phyloP scores from a whole-genome alignment of 208 protist species.

The Leishmania major region DNA sequence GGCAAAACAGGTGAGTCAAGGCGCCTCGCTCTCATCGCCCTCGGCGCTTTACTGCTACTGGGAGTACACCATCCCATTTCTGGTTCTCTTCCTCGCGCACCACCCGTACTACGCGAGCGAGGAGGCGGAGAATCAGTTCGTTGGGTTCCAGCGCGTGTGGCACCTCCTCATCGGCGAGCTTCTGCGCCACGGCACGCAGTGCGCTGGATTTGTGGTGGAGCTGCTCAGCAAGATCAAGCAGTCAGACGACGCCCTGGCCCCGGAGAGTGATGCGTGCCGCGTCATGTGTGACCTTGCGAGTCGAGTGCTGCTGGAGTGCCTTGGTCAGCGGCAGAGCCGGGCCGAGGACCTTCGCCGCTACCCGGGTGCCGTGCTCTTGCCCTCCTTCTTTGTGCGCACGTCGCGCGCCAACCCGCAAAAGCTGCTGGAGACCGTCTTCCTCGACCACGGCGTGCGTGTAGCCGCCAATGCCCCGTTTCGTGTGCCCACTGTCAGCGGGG shows the following conservation, averaged over 20 bases:
- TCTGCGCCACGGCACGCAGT: conserved; percentile 69
- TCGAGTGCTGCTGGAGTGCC: conserved; percentile 62
- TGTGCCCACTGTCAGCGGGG: conserved; percentile 6
- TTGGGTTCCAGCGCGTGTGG: conserved; percentile 79
- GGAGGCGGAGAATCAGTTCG: conserved; percentile 41
- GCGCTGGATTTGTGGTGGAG: conserved; percentile 71
- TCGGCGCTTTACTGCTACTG: conserved; percentile 64
- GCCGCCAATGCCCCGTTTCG: conserved; percentile 60
- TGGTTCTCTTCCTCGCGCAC: conserved; percentile 80
- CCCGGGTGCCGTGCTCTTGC: conserved; percentile 64
- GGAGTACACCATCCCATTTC: conserved; percentile 83
- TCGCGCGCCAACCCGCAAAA: conserved; percentile 20
- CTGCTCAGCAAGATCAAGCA: conserved; percentile 78
- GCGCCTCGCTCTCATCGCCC: conserved; percentile 46
- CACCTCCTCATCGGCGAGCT: conserved; percentile 84
- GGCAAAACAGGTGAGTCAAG: conserved; percentile 37
- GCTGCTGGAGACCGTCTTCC: conserved; percentile 49
- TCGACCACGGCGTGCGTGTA: conserved; percentile 46
- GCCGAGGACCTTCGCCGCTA: conserved; percentile 69
- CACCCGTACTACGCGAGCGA: conserved; percentile 76
- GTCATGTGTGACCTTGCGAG: conserved; percentile 78
- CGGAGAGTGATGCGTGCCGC: conserved; percentile 43
- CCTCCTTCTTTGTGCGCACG: conserved; percentile 62
- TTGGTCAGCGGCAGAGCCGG: conserved; percentile 58
- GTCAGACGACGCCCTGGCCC: conserved; percentile 65